Conservation (phyloP, 192 early-diverging fungal species). For the Entrophospora sp. region DNA sequence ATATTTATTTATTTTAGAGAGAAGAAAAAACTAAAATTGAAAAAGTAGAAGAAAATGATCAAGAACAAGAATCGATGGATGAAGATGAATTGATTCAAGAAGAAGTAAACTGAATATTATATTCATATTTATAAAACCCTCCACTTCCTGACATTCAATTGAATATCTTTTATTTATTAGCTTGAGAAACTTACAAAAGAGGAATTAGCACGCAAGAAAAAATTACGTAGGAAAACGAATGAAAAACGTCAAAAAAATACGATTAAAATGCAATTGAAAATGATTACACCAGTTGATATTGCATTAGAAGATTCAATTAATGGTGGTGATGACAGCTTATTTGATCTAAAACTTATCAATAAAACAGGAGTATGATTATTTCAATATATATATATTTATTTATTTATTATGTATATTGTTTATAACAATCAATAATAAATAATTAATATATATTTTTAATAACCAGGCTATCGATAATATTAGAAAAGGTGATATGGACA, state of each 20-base stretch:
- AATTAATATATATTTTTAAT: neutral
- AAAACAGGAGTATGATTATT: conserved; percentile 31
- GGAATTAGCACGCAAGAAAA: conserved; percentile 37
- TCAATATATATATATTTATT: neutral
- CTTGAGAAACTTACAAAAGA: conserved; percentile 37
- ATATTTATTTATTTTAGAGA: neutral
- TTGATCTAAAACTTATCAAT: conserved; percentile 42
- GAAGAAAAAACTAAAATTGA: neutral
- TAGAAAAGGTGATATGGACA: conserved; percentile 46
- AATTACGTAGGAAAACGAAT: conserved; percentile 54
- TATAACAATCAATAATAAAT: no score
- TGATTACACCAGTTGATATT: conserved; percentile 69
- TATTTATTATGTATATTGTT: no score
- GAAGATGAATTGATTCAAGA: conserved; percentile 51
- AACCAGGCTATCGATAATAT: conserved; percentile 34
- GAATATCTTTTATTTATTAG: neutral
- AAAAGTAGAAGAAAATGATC: neutral
- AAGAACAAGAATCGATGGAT: conserved; percentile 36
- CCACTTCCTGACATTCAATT: neutral
- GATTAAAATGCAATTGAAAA: conserved; percentile 70
- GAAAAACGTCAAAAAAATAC: conserved; percentile 62
- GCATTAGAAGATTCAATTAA: conserved; percentile 54
- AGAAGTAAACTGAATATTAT: conserved; percentile 12
- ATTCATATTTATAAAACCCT: neutral
- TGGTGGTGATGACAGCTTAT: conserved; percentile 48